Evolutionary conservation across 495 filamentous ascomycete species (phyloP), one percentile per base, ranked within the genome.

Genomic region (Durotheca rogersii): DNA sequence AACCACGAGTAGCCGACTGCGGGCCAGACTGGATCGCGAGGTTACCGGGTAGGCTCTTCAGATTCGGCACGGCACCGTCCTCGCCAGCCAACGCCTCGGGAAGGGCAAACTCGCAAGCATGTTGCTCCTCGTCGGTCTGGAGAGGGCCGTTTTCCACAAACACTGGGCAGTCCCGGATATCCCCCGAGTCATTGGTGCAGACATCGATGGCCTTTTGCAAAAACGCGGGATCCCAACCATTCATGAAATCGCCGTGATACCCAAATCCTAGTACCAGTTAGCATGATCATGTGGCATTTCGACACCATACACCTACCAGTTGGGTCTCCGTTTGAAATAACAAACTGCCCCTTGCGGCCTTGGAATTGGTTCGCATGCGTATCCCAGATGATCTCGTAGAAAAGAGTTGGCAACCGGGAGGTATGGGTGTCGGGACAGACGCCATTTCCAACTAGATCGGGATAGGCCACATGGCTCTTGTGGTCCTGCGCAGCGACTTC

Each of bases 341-440:
- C 74, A 56, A 95, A 95, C 38, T 83, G 64, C 36, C 92, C 92
- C 6, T 76, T 66, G 32, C 77, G 62, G 16, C 81, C 84, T 10
- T 70, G 71, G 68, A 91, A 95, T 10, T 52, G 19, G 4, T 46
- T 25, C 1, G 70, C 77, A 39, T 82, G 69, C 6, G 90, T 93
- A 57, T 83, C 70, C 82, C 85, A 95, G 61, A 95, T 95, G 4
- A 85, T 91, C 69, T 97, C 92, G 62, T 77, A 96, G 66, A 95
- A 85, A 7, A 96, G 75, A 25, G 83, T 82, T 2, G 86, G 80
- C 11, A 93, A 53, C 37, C 88, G 86, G 7, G 68, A 74, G n/a
- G 81, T 74, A 54, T 81, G 91, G 10, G 81, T 85, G 2, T 78
- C 61, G 0, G 91, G 92, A 67, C 92, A 97, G 6, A 72, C 70